These are phyloP conservation scores for Magnolia changhungtana DNA, from an alignment of 164 flowering plant genomes.

Conservation along the genomic window DNA sequence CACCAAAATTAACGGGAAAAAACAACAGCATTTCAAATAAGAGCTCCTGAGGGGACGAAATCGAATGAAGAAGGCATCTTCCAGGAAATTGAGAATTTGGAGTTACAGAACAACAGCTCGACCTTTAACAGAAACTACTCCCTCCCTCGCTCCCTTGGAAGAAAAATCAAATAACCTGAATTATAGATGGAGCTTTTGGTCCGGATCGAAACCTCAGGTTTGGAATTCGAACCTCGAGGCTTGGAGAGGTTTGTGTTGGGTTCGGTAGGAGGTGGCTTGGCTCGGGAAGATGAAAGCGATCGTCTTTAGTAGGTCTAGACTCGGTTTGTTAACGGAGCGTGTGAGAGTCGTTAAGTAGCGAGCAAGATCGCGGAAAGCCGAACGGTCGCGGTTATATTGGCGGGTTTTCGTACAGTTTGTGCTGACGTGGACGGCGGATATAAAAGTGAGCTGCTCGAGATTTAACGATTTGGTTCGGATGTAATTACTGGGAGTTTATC, in stretches of 20 bases:
- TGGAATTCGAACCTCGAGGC: background rate
- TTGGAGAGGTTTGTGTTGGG: too few species aligned
- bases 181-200: background rate
- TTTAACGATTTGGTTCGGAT: background rate
- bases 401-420: background rate
- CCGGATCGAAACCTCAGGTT: background rate
- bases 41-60: background rate
- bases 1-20: background rate
- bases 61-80: background rate
- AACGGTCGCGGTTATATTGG: background rate
- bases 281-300: too few species aligned
- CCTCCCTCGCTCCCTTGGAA: background rate
- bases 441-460: background rate
- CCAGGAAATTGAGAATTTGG: background rate
- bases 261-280: too few species aligned
- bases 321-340: background rate
- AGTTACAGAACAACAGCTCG: slow-evolving; percentile 9
- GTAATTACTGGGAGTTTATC: background rate
- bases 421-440: background rate
- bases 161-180: background rate
- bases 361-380: background rate
- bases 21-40: background rate
- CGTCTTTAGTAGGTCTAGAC: background rate
- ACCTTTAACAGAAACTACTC: background rate
- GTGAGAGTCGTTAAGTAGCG: background rate